Conservation (phyloP, 176 grass and related monocot species). For the Ensete ventricosum region DNA sequence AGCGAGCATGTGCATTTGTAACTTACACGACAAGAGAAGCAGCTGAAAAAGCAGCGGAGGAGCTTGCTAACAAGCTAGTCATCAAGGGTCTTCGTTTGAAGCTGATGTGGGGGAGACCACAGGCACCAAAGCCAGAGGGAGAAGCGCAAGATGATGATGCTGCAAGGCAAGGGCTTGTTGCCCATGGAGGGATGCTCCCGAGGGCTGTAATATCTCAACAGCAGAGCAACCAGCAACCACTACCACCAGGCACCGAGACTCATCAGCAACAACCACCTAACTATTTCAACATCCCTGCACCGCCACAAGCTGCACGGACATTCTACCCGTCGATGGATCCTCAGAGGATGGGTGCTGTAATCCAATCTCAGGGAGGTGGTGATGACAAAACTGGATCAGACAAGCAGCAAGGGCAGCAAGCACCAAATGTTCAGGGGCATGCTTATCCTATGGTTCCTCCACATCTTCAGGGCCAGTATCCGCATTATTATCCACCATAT, state of each 20-base stretch:
- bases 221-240: slow-evolving; percentile 53
- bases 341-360: slow-evolving; percentile 11
- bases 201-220: slow-evolving; percentile 90
- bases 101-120: slow-evolving; percentile 95
- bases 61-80: slow-evolving; percentile 88
- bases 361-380: background rate
- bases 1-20: slow-evolving; percentile 73
- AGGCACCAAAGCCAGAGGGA: slow-evolving; percentile 55
- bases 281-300: slow-evolving; percentile 38
- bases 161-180: slow-evolving; percentile 49
- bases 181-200: slow-evolving; percentile 75
- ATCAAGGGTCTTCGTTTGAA: slow-evolving; percentile 83
- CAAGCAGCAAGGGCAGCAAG: background rate
- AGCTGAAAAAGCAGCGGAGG: slow-evolving; percentile 84
- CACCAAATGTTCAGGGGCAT: background rate
- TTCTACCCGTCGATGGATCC: slow-evolving; percentile 13
- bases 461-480: background rate
- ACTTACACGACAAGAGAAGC: slow-evolving; percentile 90
- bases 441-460: slow-evolving; percentile 1
- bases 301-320: background rate
- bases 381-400: slow-evolving; percentile 6
- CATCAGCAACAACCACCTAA: slow-evolving; percentile 37
- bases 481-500: background rate
- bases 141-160: slow-evolving; percentile 31
- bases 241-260: slow-evolving; percentile 40